Conservation (phyloP, 1,284 basidiomycete species). For the Anthracocystis walkeri region DNA sequence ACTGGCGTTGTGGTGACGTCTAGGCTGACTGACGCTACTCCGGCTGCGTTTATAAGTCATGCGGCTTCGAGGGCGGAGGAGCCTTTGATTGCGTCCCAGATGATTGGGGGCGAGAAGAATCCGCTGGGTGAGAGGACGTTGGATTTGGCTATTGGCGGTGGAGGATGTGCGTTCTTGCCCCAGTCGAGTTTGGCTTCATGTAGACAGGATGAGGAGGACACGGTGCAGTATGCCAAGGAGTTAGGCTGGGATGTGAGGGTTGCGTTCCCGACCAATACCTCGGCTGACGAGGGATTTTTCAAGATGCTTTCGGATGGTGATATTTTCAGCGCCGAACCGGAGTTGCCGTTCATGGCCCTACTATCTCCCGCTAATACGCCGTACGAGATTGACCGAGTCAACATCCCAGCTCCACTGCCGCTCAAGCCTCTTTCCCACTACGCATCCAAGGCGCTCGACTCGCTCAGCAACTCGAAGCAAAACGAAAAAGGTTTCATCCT, state of each 20-base stretch:
- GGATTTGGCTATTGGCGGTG: slow-evolving; percentile 70
- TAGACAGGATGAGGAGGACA: slow-evolving; percentile 66
- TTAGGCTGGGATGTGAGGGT: slow-evolving; percentile 58
- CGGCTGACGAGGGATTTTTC: not conserved
- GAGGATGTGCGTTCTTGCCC: slow-evolving; percentile 69
- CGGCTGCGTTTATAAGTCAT: slow-evolving; percentile 70
- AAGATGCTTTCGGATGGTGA: not conserved
- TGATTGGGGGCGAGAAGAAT: slow-evolving; percentile 40
- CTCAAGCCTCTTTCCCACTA: slow-evolving; percentile 45
- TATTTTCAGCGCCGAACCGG: slow-evolving; percentile 16
- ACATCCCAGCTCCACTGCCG: slow-evolving; percentile 43
- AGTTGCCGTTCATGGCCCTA: slow-evolving; percentile 56
- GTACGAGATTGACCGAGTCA: slow-evolving; percentile 64
- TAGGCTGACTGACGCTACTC: slow-evolving; percentile 66
- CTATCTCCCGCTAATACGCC: slow-evolving; percentile 62
- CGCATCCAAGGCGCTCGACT: slow-evolving; percentile 42
- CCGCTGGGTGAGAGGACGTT: slow-evolving; percentile 52
- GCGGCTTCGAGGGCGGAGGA: slow-evolving; percentile 56
- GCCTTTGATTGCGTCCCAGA: slow-evolving; percentile 49
- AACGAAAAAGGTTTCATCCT: slow-evolving; percentile 62
- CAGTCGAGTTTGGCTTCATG: slow-evolving; percentile 59
- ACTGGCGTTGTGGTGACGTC: slow-evolving; percentile 70
- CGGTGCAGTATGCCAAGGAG: slow-evolving; percentile 54
- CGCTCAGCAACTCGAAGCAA: slow-evolving; percentile 25
- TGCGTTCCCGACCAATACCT: slow-evolving; percentile 37